Conservation (phyloP, 345 rosid species). For the Syzygium aromaticum region DNA sequence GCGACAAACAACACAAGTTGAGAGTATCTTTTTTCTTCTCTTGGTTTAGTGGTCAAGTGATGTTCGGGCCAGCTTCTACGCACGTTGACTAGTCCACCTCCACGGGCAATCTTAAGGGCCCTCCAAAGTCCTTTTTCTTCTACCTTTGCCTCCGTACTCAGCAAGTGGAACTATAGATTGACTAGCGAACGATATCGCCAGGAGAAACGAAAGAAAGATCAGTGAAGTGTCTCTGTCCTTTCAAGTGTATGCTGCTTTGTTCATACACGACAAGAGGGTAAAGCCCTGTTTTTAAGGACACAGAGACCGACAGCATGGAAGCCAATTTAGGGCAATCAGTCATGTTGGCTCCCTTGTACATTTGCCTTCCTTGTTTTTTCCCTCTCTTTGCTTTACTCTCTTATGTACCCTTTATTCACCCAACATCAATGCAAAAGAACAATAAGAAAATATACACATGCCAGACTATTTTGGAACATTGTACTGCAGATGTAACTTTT, state of each 20-base stretch:
- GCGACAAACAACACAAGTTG: background rate
- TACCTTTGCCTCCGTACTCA: background rate
- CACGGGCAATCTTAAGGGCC: background rate
- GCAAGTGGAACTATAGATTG: background rate
- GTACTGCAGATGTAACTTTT: background rate
- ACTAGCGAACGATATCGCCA: background rate
- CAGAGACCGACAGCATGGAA: background rate
- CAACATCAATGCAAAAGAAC: background rate
- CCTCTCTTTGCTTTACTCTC: background rate
- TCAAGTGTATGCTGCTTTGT: background rate
- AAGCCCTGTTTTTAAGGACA: background rate
- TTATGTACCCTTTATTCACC: background rate
- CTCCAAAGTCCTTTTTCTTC: background rate
- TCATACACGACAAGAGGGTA: background rate
- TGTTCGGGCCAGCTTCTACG: background rate
- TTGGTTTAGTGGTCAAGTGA: background rate
- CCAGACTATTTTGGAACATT: background rate
- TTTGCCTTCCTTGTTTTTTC: background rate
- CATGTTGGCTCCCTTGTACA: background rate
- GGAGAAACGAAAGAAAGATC: background rate
- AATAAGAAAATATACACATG: background rate
- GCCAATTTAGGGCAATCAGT: background rate
- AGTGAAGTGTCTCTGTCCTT: background rate
- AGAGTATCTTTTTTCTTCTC: background rate
- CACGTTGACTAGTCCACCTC: background rate